Conservation (phyloP, 805 yeast genomes). For the Candida lessepsii region DNA sequence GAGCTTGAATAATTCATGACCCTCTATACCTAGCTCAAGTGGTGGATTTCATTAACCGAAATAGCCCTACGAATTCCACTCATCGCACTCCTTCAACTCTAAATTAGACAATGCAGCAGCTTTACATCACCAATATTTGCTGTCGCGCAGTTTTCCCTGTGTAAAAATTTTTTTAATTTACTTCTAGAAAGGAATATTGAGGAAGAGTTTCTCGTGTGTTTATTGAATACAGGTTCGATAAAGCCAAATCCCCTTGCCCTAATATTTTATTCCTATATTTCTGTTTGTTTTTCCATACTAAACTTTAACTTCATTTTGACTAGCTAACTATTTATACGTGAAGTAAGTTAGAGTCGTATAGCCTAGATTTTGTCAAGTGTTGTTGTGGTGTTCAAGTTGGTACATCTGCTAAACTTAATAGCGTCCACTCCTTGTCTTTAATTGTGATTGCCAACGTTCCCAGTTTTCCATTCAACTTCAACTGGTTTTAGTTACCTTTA, state of each 20-base stretch:
- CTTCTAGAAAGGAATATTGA: conserved; percentile 3
- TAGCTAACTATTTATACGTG: neutral
- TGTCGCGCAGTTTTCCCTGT: conserved; percentile 4
- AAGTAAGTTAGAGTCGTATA: neutral
- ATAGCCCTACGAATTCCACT: neutral
- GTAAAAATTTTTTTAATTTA: conserved; percentile 7
- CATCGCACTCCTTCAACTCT: conserved; percentile 5
- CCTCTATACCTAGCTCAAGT: no score
- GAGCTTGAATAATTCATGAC: no score
- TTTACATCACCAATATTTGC: conserved; percentile 8
- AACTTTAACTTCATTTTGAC: neutral
- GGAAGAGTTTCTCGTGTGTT: neutral
- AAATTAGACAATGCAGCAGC: conserved; percentile 6
- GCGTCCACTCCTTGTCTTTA: conserved; percentile 2
- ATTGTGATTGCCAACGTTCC: neutral
- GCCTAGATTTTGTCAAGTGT: neutral
- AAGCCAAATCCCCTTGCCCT: neutral
- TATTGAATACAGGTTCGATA: neutral
- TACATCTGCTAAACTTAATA: neutral
- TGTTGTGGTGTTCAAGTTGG: neutral
- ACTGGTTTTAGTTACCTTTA: no score
- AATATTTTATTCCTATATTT: neutral
- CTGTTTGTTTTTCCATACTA: neutral
- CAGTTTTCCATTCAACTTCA: no score
- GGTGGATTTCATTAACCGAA: no score